A percentile compares a stretch with the other conserved stretches of the same genome.
These are phyloP conservation scores for Aspergillus sclerotiicarbonarius DNA, from an alignment of 495 filamentous ascomycete species.

Conservation along the genomic window DNA sequence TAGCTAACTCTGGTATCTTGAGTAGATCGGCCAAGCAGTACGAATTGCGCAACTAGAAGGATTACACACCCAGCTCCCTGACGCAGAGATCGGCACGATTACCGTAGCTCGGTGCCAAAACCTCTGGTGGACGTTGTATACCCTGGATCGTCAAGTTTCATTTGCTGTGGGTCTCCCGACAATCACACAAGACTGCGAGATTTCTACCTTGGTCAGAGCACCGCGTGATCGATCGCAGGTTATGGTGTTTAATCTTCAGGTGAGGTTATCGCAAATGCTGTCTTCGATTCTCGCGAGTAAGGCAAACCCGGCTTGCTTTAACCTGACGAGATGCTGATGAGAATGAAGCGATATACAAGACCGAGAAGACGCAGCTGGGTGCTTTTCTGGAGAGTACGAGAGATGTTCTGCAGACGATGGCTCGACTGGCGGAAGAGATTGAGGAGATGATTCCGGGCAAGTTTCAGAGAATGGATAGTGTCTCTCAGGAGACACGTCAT, in stretches of 20 bases:
- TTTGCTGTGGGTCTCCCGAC: conserved; percentile 37
- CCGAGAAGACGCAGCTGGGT: conserved; percentile 28
- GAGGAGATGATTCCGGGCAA: conserved; percentile 28
- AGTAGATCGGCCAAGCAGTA: conserved; percentile 38
- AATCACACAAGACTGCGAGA: conserved; percentile 33
- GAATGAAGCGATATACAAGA: conserved; percentile 24
- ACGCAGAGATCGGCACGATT: conserved; percentile 24
- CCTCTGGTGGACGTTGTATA: conserved; percentile 41
- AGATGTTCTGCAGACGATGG: conserved; percentile 33
- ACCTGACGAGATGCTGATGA: background rate
- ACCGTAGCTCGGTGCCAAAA: conserved; percentile 32
- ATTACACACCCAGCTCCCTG: conserved; percentile 37
- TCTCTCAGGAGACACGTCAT: conserved; percentile 33
- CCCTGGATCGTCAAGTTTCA: conserved; percentile 37
- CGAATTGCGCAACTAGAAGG: conserved; percentile 37
- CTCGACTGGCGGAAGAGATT: conserved; percentile 32
- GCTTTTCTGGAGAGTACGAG: conserved; percentile 35
- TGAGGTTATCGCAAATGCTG: conserved; percentile 28
- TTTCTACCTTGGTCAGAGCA: conserved; percentile 29
- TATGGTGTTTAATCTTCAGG: conserved; percentile 31
- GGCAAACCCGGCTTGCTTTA: too few species aligned
- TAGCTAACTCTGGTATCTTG: background rate
- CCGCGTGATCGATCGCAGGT: conserved; percentile 18
- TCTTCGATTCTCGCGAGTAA: conserved; percentile 28
- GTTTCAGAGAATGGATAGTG: conserved; percentile 26